Percentiles rank a stretch among this genome's conserved stretches.
These are phyloP conservation scores for Castanea crenata DNA, from an alignment of 306 rosid genomes.

Conservation along the genomic window DNA sequence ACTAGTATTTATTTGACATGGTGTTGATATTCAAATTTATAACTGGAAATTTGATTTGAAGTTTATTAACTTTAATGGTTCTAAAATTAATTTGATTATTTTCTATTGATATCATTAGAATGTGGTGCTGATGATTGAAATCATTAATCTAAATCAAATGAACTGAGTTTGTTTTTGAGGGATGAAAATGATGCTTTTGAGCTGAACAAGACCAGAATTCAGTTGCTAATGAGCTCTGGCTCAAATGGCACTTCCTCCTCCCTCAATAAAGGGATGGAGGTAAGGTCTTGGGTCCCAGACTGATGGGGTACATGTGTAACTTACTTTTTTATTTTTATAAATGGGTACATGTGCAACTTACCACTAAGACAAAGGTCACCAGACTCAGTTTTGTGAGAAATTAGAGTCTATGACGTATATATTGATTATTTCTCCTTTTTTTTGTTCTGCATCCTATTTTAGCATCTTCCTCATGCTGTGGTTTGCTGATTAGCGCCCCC, in stretches of 20 bases:
- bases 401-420: neutral
- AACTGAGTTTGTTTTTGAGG: neutral
- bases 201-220: neutral
- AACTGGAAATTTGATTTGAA: neutral
- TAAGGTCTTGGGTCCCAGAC: too few relatives aligned
- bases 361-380: too few relatives aligned
- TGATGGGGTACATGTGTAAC: too few relatives aligned
- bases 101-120: neutral
- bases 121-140: neutral
- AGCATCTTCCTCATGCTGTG: neutral
- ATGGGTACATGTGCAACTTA: too few relatives aligned
- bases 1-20: neutral
- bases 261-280: too few relatives aligned
- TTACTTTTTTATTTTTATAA: too few relatives aligned
- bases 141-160: neutral
- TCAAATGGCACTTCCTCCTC: too few relatives aligned
- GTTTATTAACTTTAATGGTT: neutral
- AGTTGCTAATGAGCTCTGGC: too few relatives aligned
- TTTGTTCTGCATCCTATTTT: neutral
- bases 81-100: neutral
- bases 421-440: neutral
- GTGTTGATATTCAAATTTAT: neutral
- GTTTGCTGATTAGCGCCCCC: neutral
- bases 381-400: neutral
- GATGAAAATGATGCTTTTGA: neutral